These are phyloP conservation scores for Dendrobium nobile DNA, from an alignment of 106 monocot species.

Conservation along the genomic window DNA sequence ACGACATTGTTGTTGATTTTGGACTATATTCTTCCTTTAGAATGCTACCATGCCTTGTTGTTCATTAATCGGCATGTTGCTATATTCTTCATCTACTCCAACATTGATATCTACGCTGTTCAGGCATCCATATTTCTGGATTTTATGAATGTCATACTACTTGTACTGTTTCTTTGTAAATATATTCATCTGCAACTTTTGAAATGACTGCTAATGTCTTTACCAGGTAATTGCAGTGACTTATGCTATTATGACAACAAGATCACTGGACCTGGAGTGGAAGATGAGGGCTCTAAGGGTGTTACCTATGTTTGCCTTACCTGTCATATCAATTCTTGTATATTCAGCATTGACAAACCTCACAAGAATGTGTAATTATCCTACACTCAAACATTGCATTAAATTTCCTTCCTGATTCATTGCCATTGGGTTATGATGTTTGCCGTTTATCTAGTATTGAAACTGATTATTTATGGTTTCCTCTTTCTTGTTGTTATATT, in stretches of 20 bases:
- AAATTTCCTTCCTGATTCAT: not conserved
- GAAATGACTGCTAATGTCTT: constrained; percentile 1
- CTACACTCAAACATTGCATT: constrained; percentile 10
- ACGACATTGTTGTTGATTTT: too few species aligned
- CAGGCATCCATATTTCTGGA: too few species aligned
- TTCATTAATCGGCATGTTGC: not conserved
- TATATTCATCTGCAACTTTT: not conserved
- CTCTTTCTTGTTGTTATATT: not conserved
- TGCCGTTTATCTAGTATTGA: not conserved
- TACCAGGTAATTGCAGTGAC: constrained; percentile 41
- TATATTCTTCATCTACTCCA: not conserved
- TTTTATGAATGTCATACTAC: too few species aligned
- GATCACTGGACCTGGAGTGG: constrained; percentile 42
- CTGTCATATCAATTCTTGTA: constrained; percentile 29
- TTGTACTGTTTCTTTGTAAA: too few species aligned
- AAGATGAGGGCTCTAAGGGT: constrained; percentile 42
- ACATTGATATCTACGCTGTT: too few species aligned
- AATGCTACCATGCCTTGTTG: not conserved
- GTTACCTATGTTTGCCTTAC: constrained; percentile 48
- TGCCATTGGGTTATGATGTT: not conserved
- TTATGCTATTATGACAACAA: constrained; percentile 51
- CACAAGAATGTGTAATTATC: constrained; percentile 56
- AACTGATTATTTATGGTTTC: not conserved
- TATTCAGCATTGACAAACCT: constrained; percentile 42
- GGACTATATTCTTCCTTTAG: not conserved